These are phyloP conservation scores for Exophiala dermatitidis DNA, from an alignment of 2,329 filamentous ascomycete species.

Conservation along the genomic window DNA sequence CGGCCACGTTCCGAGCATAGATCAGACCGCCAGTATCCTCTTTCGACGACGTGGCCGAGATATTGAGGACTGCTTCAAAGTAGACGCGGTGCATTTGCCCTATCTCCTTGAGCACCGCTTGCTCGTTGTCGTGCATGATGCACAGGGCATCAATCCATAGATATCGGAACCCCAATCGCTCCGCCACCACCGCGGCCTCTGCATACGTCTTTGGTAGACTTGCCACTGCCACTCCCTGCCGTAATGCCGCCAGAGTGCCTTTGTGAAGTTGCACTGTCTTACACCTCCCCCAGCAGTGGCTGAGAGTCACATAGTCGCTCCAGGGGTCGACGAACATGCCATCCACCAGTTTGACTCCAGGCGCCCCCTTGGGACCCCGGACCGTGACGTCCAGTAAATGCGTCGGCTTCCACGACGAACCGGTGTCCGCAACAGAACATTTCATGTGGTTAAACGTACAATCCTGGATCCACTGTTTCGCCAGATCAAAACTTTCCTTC, in stretches of 20 bases:
- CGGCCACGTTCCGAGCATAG: slow-evolving; percentile 22
- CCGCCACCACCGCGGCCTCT: slow-evolving; percentile 23
- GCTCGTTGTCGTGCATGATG: slow-evolving; percentile 27
- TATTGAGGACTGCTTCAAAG: slow-evolving; percentile 24
- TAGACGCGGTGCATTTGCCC: slow-evolving; percentile 26
- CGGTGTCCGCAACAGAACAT: slow-evolving; percentile 22
- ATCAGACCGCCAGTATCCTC: slow-evolving; percentile 24
- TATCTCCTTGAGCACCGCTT: slow-evolving; percentile 23
- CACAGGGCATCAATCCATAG: slow-evolving; percentile 28
- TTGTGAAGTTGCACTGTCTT: slow-evolving; percentile 25
- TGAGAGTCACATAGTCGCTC: slow-evolving; percentile 26
- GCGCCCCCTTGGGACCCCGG: slow-evolving; percentile 20
- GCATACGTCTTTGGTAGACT: slow-evolving; percentile 27
- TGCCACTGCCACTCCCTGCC: slow-evolving; percentile 22
- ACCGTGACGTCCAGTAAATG: slow-evolving; percentile 26
- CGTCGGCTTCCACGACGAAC: slow-evolving; percentile 24
- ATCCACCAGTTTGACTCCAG: slow-evolving; percentile 25
- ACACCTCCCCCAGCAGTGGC: slow-evolving; percentile 26
- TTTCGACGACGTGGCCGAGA: slow-evolving; percentile 24
- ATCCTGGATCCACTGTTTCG: slow-evolving; percentile 26
- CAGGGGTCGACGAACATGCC: slow-evolving; percentile 24
- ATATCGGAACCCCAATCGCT: slow-evolving; percentile 25
- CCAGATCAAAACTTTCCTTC: slow-evolving; percentile 24
- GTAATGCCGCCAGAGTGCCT: slow-evolving; percentile 23
- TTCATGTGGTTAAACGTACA: slow-evolving; percentile 28